Base-by-base conservation (phyloP, 345 rosid species). In the Dimocarpus longan region DNA sequence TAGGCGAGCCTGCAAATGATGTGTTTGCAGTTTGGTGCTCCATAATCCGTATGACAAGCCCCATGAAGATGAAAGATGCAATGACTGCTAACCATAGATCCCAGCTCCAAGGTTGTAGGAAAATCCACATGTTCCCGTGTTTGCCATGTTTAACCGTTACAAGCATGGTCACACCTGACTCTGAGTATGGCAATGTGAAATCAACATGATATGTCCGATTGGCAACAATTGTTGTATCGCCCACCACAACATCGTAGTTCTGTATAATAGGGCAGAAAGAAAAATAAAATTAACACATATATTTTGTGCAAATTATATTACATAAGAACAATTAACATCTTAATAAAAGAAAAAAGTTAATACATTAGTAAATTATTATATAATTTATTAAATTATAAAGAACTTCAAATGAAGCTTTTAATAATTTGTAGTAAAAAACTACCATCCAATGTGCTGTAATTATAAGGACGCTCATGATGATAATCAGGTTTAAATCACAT, bases 231-330 rank as follows among this genome's bases (percentile, higher is more conserved):
- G 80, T 60, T 68, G 13, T 28, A 32, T 80, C 85, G 42, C 82
- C 85, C 15, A 83, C 85, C 56, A 80, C 85, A 2, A 78, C 80
- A 68, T 83, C 78, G 44, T 69, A 40, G 0, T 48, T 32, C 85
- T 83, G 28, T 5, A 13, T 5, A 24, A 48, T 18, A 50, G 10
- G 19, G 6, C 18, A 60, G 48, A 37, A 19, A 13, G 10, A 40
- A 15, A 21, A 11, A 10, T 0, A 46, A 32, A 32, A 32, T 32
- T 32, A 32, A 32, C 37, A 32, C 37, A 3, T 42, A 74, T 21
- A 15, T 71, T 46, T 46, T 46, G 1, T 46, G 52, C 37, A 32
- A 32, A 32, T 32, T 32, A 32, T 32, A 32, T 32, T 32, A 32
- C 37, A 32, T 32, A 32, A 32, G 4, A 32, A 32, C 37, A 32